Percentiles rank a stretch among this genome's conserved stretches.
Evolutionary conservation across 306 rosid genomes (phyloP).

Genomic region (Vachellia pachyceras): DNA sequence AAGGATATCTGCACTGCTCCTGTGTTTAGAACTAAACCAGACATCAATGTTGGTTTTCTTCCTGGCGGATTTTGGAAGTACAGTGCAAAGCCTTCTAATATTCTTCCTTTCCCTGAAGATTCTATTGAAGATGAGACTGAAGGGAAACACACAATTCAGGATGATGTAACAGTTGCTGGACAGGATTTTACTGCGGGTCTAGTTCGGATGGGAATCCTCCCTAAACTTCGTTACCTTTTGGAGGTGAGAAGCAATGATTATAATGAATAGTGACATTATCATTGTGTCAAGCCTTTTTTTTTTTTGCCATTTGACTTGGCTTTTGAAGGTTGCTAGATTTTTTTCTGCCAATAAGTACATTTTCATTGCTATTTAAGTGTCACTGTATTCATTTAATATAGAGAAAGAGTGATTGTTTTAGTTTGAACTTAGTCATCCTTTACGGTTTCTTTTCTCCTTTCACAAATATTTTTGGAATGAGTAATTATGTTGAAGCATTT

Average conservation of each 20-base stretch:
- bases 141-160: slow-evolving; percentile 85
- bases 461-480: neutral
- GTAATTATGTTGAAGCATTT: slow-evolving; percentile 36
- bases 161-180: slow-evolving; percentile 88
- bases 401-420: neutral
- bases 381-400: slow-evolving; percentile 2
- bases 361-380: neutral
- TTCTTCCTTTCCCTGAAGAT: slow-evolving; percentile 62
- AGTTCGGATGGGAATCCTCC: slow-evolving; percentile 91
- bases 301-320: neutral
- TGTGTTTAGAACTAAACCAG: slow-evolving; percentile 83
- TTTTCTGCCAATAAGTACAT: neutral
- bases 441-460: neutral
- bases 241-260: slow-evolving; percentile 61
- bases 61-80: slow-evolving; percentile 97
- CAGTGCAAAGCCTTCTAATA: slow-evolving; percentile 83
- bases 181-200: slow-evolving; percentile 93
- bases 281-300: slow-evolving; percentile 1
- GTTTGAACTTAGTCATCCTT: neutral
- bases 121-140: slow-evolving; percentile 63
- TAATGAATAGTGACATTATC: neutral
- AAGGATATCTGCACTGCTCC: slow-evolving; percentile 85
- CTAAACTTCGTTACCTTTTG: slow-evolving; percentile 78
- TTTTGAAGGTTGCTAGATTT: neutral
- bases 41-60: slow-evolving; percentile 80